Conservation (phyloP, 2,329 filamentous ascomycete genomes). For the Alternaria ventricosa region DNA sequence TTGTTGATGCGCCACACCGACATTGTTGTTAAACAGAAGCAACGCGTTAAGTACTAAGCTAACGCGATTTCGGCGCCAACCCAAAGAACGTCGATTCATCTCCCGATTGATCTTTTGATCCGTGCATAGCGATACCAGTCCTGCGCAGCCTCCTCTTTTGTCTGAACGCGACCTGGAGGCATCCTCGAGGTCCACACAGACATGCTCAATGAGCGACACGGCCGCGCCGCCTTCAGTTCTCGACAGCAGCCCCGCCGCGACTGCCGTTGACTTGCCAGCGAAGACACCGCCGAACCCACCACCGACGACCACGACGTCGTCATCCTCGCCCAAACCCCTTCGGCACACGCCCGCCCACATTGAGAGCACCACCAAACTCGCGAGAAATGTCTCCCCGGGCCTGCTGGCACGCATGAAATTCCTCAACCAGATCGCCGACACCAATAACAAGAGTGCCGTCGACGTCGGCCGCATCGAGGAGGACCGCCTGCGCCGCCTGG, state of each 20-base stretch:
- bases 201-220: conserved; percentile 36
- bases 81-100: conserved; percentile 16
- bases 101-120: conserved; percentile 13
- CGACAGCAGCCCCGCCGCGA: conserved; percentile 30
- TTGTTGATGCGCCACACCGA: conserved; percentile 3
- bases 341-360: conserved; percentile 21
- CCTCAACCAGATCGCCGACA: conserved; percentile 49
- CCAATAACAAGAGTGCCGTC: conserved; percentile 29
- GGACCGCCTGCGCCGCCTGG: conserved; percentile 72
- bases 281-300: conserved; percentile 20
- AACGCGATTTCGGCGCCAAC: conserved; percentile 9
- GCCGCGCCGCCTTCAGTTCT: conserved; percentile 23
- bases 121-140: conserved; percentile 21
- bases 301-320: conserved; percentile 10
- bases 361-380: conserved; percentile 42
- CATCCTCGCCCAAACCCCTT: conserved; percentile 20
- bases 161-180: conserved; percentile 24
- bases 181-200: conserved; percentile 21
- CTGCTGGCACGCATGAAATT: conserved; percentile 54
- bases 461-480: conserved; percentile 72
- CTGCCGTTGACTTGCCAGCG: conserved; percentile 29
- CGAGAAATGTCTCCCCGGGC: conserved; percentile 51
- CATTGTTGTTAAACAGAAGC: conserved; percentile 10
- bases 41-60: conserved; percentile 8
- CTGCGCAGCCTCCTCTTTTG: conserved; percentile 21